phyloP scores from a whole-genome alignment of 768 basidiomycete species.

The Pisolithus tinctorius region DNA sequence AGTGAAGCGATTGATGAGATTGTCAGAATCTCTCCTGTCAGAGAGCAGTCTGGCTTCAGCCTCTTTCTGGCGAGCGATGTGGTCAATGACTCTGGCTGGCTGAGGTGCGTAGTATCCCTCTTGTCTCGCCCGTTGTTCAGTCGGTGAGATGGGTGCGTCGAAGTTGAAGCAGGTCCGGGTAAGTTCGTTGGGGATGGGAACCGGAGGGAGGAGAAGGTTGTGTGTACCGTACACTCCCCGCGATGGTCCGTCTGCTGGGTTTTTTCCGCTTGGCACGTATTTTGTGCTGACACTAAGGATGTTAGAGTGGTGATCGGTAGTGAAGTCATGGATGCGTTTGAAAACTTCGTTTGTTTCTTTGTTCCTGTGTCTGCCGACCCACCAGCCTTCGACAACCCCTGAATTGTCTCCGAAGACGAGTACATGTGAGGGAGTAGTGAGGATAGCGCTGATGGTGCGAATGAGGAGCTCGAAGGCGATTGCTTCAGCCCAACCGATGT shows the following conservation, averaged over 20 bases:
- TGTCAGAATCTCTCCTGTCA: no score
- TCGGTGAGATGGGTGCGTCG: no score
- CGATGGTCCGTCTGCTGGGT: conserved; percentile 8
- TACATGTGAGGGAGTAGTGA: not conserved
- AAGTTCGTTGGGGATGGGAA: no score
- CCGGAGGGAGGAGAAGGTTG: conserved; percentile 2
- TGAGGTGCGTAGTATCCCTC: no score
- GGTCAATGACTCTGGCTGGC: no score
- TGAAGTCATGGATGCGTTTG: conserved; percentile 3
- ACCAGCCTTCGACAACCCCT: conserved; percentile 15
- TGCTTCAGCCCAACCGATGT: conserved; percentile 9
- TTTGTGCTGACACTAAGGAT: not conserved
- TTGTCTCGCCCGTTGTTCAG: no score
- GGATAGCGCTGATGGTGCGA: not conserved
- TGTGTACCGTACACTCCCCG: not conserved
- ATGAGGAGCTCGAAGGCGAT: conserved; percentile 11
- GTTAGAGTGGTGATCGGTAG: not conserved
- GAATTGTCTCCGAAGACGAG: conserved; percentile 9
- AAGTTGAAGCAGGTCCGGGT: no score
- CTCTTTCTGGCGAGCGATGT: no score
- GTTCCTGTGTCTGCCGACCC: conserved; percentile 1
- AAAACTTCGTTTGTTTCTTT: conserved; percentile 8
- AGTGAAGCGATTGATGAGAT: no score
- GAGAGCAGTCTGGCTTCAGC: no score
- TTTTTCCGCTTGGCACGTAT: conserved; percentile 1